Base-by-base conservation (phyloP, 169 alveolate species). In the Plasmodium billcollinsi region DNA sequence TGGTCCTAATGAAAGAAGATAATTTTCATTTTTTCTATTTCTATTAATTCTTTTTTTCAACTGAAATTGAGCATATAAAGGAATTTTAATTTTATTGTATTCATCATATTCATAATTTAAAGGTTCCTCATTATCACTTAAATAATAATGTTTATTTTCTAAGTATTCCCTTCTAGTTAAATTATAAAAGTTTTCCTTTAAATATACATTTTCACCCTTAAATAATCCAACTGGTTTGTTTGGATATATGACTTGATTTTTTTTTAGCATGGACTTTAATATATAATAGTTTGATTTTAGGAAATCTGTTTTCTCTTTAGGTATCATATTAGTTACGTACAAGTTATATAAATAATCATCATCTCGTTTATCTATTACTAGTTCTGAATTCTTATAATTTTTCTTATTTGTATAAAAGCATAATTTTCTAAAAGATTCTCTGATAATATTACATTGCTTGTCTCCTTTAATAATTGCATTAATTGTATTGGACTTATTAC, bases 211-310 rank as follows among this genome's bases (percentile, higher is more conserved):
- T 80, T 80, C 83, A 12, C 90, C 90, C 47, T 70, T 70, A 62
- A 80, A 80, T 43, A 80, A 61, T 9, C 90, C 90, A 43, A 80
- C 90, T 14, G 80, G 74, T 26, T 7, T 33, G 45, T 66, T 80
- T 26, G 90, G 90, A 58, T 80, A 69, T 33, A 80, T 80, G 47
- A 80, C 83, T 72, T 80, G 90, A 20, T 80, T 80, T 29, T 69
- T 80, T 61, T 69, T 80, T 72, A 80, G 12, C 83, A 80, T 69
- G 1, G 90, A 80, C 56, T 49, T 69, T 54, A 80, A 21, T 18
- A 69, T 80, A 43, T 80, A 80, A 43, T 80, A 80, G 45, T 63
- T 69, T 2, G 90, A 80, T 29, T 80, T 80, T 8, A 58, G 5
- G 15, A 80, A 80, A 50, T 80, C 85, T 0, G 73, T 47, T 80